phyloP scores from a whole-genome alignment of 306 rosid genomes.

The Lablab purpureus region DNA sequence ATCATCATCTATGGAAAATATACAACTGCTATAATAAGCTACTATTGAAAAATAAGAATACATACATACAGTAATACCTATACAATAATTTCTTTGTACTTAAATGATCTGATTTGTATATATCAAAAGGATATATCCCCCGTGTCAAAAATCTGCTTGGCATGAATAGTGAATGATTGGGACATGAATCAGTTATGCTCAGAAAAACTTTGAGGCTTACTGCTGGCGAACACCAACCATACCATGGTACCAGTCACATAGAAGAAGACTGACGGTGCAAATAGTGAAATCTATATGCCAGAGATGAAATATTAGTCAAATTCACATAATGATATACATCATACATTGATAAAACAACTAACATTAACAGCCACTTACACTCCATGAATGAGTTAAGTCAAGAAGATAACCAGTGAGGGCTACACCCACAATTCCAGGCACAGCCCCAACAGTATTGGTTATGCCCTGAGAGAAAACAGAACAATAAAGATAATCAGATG shows the following conservation, averaged over 20 bases:
- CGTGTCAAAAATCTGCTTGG: slow-evolving; percentile 43
- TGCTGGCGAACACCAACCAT: slow-evolving; percentile 95
- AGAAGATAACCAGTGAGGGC: slow-evolving; percentile 95
- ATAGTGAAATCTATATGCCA: slow-evolving; percentile 76
- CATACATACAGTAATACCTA: slow-evolving; percentile 37
- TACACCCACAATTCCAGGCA: slow-evolving; percentile 94
- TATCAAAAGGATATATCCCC: slow-evolving; percentile 38
- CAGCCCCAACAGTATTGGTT: slow-evolving; percentile 91
- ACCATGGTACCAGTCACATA: slow-evolving; percentile 82
- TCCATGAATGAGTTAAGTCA: slow-evolving; percentile 97
- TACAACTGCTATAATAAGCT: slow-evolving; percentile 28
- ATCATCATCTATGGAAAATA: slow-evolving; percentile 43
- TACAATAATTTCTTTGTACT: slow-evolving; percentile 47
- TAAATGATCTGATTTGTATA: slow-evolving; percentile 24
- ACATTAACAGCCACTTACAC: slow-evolving; percentile 67
- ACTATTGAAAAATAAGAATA: slow-evolving; percentile 10
- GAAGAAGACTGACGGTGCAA: slow-evolving; percentile 94
- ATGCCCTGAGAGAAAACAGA: slow-evolving; percentile 70
- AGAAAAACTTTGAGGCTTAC: slow-evolving; percentile 86
- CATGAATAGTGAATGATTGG: slow-evolving; percentile 30
- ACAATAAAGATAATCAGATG: slow-evolving; percentile 26
- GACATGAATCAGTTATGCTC: slow-evolving; percentile 57
- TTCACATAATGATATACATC: background rate
- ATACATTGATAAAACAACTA: background rate
- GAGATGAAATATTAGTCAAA: slow-evolving; percentile 38